A percentile compares a stretch with the other conserved stretches of the same genome.
These are phyloP conservation scores for Pugionium cornutum DNA, from an alignment of 345 rosid species.

Conservation along the genomic window DNA sequence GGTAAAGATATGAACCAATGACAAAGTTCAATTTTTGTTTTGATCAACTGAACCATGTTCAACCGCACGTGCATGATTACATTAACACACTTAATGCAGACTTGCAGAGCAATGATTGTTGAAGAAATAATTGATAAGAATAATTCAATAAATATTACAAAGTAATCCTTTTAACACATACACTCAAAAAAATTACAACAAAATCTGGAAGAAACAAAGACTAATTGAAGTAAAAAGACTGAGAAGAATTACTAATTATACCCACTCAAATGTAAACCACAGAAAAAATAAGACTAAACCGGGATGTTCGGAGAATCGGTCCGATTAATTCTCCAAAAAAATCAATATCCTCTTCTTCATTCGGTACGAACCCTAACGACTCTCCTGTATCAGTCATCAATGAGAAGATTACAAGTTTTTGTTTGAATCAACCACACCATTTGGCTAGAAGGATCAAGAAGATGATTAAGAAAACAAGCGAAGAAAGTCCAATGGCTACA, in stretches of 20 bases:
- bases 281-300: constrained; percentile 22
- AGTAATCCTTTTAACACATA: constrained; percentile 30
- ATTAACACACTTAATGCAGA: constrained; percentile 13
- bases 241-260: background rate
- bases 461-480: constrained; percentile 80
- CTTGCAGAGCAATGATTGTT: constrained; percentile 14
- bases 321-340: constrained; percentile 23
- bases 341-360: constrained; percentile 22
- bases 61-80: constrained; percentile 25
- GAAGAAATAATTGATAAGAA: constrained; percentile 34
- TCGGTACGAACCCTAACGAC: constrained; percentile 31
- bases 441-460: constrained; percentile 79
- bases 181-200: constrained; percentile 27
- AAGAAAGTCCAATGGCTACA: constrained; percentile 76
- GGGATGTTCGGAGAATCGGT: constrained; percentile 35
- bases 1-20: constrained; percentile 25
- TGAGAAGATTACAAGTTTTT: background rate
- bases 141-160: constrained; percentile 39
- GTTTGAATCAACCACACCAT: constrained; percentile 60
- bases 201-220: background rate
- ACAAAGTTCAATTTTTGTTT: background rate
- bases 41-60: constrained; percentile 28
- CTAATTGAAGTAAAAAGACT: background rate
- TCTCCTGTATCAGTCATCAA: constrained; percentile 26
- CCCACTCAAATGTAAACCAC: constrained; percentile 16